These are phyloP conservation scores for Aspergillus sp. DNA, from an alignment of 2,329 filamentous ascomycete species.

Conservation along the genomic window DNA sequence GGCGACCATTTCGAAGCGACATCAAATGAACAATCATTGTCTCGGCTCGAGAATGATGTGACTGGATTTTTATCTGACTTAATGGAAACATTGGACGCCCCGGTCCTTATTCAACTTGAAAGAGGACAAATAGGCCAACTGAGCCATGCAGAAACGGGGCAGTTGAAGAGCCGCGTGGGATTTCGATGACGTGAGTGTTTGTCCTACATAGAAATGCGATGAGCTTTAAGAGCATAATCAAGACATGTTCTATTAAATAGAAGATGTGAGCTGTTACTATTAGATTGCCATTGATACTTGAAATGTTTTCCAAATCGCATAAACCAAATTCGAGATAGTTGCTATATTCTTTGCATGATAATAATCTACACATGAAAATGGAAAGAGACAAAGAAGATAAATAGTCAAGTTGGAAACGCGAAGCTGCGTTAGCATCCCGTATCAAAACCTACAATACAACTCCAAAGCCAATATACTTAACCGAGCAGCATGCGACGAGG, in stretches of 20 bases:
- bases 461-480: conserved; percentile 13
- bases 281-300: no score
- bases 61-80: conserved; percentile 39
- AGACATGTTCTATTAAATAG: no score
- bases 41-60: conserved; percentile 34
- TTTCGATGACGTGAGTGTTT: conserved; percentile 5
- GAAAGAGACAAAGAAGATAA: not conserved
- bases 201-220: no score
- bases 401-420: not conserved
- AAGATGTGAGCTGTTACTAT: no score
- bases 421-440: not conserved
- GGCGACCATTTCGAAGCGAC: conserved; percentile 23
- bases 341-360: conserved; percentile 4
- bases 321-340: not conserved
- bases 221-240: no score
- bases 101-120: conserved; percentile 49
- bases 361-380: conserved; percentile 23
- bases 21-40: conserved; percentile 22
- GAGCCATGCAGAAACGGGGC: conserved; percentile 29
- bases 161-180: conserved; percentile 26
- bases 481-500: conserved; percentile 79
- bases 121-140: conserved; percentile 38
- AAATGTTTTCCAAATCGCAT: not conserved
- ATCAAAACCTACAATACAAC: not conserved
- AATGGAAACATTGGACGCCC: conserved; percentile 37